These are phyloP conservation scores for Sclerotinia nivalis DNA, from an alignment of 2,329 filamentous ascomycete genomes.

Conservation along the genomic window DNA sequence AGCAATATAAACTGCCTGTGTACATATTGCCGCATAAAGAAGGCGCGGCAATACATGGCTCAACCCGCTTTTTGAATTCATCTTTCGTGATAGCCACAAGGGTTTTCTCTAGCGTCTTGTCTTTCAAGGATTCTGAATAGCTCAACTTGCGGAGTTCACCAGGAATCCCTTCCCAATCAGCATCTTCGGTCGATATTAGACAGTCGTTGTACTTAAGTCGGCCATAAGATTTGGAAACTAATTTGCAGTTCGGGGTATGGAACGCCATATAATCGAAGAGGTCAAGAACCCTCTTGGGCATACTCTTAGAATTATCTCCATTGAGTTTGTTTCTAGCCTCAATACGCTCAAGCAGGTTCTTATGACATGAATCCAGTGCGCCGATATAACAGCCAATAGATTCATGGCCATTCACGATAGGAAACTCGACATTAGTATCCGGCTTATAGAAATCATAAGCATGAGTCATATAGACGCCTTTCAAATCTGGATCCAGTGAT, in stretches of 20 bases:
- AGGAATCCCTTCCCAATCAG: conserved; percentile 5
- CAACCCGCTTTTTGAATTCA: not conserved
- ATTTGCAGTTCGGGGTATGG: conserved; percentile 12
- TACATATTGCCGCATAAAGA: conserved; percentile 21
- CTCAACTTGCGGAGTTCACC: not conserved
- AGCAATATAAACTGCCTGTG: conserved; percentile 4
- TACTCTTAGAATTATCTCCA: not conserved
- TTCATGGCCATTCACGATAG: conserved; percentile 11
- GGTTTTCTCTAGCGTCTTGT: not conserved
- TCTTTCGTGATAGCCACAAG: not conserved
- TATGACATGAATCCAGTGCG: conserved; percentile 9
- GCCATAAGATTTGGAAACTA: conserved; percentile 5
- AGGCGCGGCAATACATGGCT: not conserved
- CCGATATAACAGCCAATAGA: conserved; percentile 12
- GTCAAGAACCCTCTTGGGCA: not conserved
- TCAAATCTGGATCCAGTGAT: not conserved
- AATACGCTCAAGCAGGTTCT: not conserved
- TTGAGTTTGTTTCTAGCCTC: not conserved
- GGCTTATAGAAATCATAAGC: conserved; percentile 22
- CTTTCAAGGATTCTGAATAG: not conserved
- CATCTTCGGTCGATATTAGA: not conserved
- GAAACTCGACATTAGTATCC: conserved; percentile 9
- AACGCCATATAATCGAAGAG: conserved; percentile 15
- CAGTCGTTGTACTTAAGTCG: conserved; percentile 12
- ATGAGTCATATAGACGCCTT: conserved; percentile 10